Evolutionary conservation across 1,284 basidiomycete genomes (phyloP).

Genomic region (Entoloma clypeatum): DNA sequence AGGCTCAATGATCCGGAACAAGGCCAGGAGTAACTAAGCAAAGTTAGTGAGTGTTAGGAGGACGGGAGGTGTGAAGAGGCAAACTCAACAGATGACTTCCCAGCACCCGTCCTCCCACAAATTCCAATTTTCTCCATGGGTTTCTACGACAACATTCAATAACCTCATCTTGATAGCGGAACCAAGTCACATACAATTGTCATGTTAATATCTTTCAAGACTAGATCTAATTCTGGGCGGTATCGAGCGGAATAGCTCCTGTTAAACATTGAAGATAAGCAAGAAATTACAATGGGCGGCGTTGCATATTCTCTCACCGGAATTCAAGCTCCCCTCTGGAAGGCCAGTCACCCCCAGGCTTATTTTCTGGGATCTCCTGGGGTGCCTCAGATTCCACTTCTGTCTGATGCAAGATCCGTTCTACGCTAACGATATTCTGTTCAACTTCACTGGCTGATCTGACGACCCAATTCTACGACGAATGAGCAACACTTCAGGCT

Average conservation of each 20-base stretch:
- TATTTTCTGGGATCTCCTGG: constrained; percentile 50
- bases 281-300: neutral
- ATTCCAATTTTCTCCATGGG: constrained; percentile 82
- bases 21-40: constrained; percentile 51
- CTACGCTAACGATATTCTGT: constrained; percentile 20
- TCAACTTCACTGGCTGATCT: constrained; percentile 30
- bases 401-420: constrained; percentile 64
- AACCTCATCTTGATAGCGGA: constrained; percentile 1
- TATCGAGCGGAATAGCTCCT: constrained; percentile 56
- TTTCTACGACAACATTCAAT: constrained; percentile 18
- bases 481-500: constrained; percentile 1
- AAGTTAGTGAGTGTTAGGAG: constrained; percentile 41
- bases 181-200: constrained; percentile 30
- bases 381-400: constrained; percentile 61
- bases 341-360: constrained; percentile 53
- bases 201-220: constrained; percentile 56
- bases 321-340: constrained; percentile 56
- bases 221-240: constrained; percentile 51
- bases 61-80: constrained; percentile 35
- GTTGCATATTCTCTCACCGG: constrained; percentile 77
- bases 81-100: constrained; percentile 53
- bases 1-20: constrained; percentile 85
- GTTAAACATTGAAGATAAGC: neutral
- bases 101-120: constrained; percentile 56
- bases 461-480: constrained; percentile 51